Base-by-base conservation (phyloP, 306 rosid genomes). In the Vigna reflexopilosa region DNA sequence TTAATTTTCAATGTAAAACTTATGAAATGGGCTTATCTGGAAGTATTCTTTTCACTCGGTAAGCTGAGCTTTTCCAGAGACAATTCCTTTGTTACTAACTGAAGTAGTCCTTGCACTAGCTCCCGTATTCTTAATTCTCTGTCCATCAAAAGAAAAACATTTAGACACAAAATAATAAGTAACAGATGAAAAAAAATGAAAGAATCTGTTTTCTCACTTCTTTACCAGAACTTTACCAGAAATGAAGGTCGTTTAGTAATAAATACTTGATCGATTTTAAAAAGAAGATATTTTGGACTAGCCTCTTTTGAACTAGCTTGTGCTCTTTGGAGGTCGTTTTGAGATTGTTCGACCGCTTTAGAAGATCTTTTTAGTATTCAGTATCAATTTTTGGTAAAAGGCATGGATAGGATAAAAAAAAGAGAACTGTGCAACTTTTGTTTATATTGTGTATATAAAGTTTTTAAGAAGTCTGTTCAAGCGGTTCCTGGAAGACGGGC, bases 71-170 rank as follows among this genome's bases (percentile, higher is more conserved):
- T 83, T 77, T 87, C 89, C 26, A 95, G 91, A 50, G 87, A 82
- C 88, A 95, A 84, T 75, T 89, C 97, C 75, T 78, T 75, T 71
- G 91, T 62, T 73, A 91, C 67, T 40, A 91, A 88, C 81, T 84
- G 86, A 50, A 89, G 91, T 70, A 95, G 82, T 32, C 84, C 86
- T 88, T 71, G 97, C 70, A 95, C 89, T 2, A 85, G 80, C 83
- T 86, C 92, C 79, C 97, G 87, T 66, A 91, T 77, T 83, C 89
- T 87, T 56, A 81, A 70, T 80, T 91, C 93, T 81, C 98, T 95
- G 95, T 86, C 75, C 80, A 81, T 71, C 77, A 82, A 77, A 67
- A 63, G 45, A 77, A n/a, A 42, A 70, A n/a, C 79, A 59, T 4
- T 76, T 52, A 71, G 55, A 72, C 71, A 76, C 49, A 57, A 26